Percentiles rank a stretch among this genome's conserved stretches.
Evolutionary conservation across 2,329 filamentous ascomycete species (phyloP).

Genomic region (Fusarium piperis): DNA sequence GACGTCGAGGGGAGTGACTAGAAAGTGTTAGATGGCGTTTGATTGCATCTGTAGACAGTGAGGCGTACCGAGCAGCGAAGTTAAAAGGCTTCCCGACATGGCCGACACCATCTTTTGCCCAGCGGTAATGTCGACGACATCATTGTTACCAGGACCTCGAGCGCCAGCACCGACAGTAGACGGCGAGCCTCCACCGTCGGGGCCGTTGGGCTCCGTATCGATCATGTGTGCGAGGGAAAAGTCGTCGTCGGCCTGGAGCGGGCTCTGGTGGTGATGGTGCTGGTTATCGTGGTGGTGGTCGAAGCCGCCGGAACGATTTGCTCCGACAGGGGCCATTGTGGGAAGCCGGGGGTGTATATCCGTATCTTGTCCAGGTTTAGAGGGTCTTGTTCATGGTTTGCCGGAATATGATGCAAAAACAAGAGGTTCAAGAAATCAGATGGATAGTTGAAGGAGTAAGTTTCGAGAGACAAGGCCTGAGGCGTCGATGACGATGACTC

Average conservation of each 20-base stretch:
- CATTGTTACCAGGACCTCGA: constrained; percentile 36
- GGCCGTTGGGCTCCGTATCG: constrained; percentile 26
- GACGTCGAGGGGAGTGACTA: constrained; percentile 95
- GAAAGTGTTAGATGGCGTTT: background rate
- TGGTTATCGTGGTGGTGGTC: constrained; percentile 18
- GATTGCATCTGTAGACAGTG: background rate
- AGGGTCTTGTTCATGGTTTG: constrained; percentile 26
- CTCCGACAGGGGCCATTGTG: constrained; percentile 37
- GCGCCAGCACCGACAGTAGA: constrained; percentile 16
- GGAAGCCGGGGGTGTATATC: background rate
- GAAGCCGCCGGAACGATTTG: constrained; percentile 36
- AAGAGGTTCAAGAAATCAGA: background rate
- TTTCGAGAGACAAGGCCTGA: background rate
- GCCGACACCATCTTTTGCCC: constrained; percentile 95
- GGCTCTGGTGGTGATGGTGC: constrained; percentile 25
- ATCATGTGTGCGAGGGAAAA: constrained; percentile 44
- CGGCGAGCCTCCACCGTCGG: constrained; percentile 16
- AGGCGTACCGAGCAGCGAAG: constrained; percentile 81
- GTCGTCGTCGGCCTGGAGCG: constrained; percentile 42
- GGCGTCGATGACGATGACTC: constrained; percentile 43
- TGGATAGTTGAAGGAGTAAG: background rate
- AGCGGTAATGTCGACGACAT: constrained; percentile 76
- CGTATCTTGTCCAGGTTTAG: background rate
- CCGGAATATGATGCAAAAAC: background rate
- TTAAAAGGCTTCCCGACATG: constrained; percentile 88